Base-by-base conservation (phyloP, 2,329 filamentous ascomycete species). In the Macrophomina phaseolina region DNA sequence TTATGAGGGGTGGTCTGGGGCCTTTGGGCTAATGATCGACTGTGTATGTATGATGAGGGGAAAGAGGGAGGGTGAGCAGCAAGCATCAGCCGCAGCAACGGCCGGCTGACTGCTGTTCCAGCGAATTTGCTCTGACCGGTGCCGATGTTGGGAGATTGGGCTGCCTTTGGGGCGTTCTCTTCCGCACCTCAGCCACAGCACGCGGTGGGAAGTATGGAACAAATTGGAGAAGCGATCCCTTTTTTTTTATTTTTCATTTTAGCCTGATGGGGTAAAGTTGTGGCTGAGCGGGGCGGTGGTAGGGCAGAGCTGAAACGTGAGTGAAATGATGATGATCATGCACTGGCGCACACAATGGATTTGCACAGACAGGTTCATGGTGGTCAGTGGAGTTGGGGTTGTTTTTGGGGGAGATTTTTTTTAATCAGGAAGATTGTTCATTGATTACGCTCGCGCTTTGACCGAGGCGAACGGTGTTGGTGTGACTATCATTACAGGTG, bases 321-420 rank as follows among this genome's bases (percentile, higher is more conserved):
- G 52, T 45, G 53, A 58, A 58, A 58, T 58, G 45, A 62, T 23
- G 58, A 62, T 62, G 58, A 49, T 62, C 58, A 62, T 40, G 45
- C 58, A 49, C 58, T 12, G 23, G 23, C 23, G 23, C 23, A 23
- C 23, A 23, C 23, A 23, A 23, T 23, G 23, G 23, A 23, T 23
- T 23, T 23, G 23, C 23, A 23, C 23, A 23, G 23, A 23, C 23
- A 23, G 23, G 36, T 38, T 38, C 36, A 38, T 12, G 11, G 36
- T 38, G 11, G 36, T 38, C 36, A 38, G 11, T 38, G 23, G 23
- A 23, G 23, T 23, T 23, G 23, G 23, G 2, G 2, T 23, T 23
- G 23, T 38, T 38, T 38, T 38, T 38, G 2, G 23, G 23, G 23
- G 23, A 23, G 23, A 23, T 23, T 23, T 23, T 23, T 23, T 23